Conservation (phyloP, 257 asterid genomes). For the Lithospermum erythrorhizon region DNA sequence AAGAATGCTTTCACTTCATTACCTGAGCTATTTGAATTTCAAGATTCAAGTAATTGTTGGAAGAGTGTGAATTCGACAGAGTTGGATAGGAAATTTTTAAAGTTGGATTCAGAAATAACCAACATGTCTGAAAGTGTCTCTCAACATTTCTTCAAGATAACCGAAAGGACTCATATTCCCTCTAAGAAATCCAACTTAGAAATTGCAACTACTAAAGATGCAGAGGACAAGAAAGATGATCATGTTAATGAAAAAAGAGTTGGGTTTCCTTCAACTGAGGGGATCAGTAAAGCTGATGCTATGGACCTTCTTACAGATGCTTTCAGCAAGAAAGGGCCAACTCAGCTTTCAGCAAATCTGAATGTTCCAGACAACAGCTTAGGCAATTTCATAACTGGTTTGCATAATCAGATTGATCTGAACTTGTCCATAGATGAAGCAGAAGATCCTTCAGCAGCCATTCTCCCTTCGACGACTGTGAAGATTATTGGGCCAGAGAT, state of each 20-base stretch:
- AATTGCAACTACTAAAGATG: conserved; percentile 33
- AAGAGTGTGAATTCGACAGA: background rate
- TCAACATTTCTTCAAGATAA: no score
- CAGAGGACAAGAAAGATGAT: conserved; percentile 19
- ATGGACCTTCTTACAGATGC: conserved; percentile 7
- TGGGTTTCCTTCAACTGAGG: conserved; percentile 19
- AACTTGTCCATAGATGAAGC: conserved; percentile 56
- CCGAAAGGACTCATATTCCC: no score
- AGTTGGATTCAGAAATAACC: conserved; percentile 18
- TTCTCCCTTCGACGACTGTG: conserved; percentile 27
- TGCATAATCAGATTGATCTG: conserved; percentile 48
- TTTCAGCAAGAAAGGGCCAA: conserved; percentile 3
- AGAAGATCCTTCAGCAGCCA: conserved; percentile 24
- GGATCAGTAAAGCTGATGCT: conserved; percentile 7
- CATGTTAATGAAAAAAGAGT: conserved; percentile 44
- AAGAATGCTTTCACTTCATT: background rate
- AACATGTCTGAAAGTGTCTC: background rate
- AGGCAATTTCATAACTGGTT: conserved; percentile 16
- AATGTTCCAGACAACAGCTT: conserved; percentile 16
- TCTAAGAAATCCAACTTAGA: conserved; percentile 28
- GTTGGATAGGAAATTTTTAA: background rate
- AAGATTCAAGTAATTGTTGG: background rate
- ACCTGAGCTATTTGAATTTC: background rate
- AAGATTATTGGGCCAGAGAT: conserved; percentile 36
- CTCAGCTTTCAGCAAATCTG: conserved; percentile 11